Conservation (phyloP, 1,284 basidiomycete genomes). For the Trametes sp. region DNA sequence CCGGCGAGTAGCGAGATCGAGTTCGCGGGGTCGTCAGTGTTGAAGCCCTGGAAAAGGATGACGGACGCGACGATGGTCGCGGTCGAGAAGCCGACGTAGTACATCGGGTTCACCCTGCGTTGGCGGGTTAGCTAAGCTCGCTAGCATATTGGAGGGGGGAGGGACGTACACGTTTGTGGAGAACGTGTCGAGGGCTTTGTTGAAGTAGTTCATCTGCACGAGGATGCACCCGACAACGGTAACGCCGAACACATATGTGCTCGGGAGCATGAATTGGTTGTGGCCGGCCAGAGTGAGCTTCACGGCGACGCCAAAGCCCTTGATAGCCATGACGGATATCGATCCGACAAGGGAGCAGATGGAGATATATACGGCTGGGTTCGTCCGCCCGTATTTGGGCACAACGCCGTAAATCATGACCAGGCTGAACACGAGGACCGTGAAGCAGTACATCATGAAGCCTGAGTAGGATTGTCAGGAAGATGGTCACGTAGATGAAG, state of each 20-base stretch:
- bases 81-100: slow-evolving; percentile 98
- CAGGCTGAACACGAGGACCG: slow-evolving; percentile 82
- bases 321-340: slow-evolving; percentile 93
- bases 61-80: slow-evolving; percentile 95
- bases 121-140: too few species aligned
- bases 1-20: slow-evolving; percentile 88
- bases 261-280: slow-evolving; percentile 95
- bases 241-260: slow-evolving; percentile 94
- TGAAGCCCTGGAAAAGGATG: slow-evolving; percentile 97
- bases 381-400: slow-evolving; percentile 89
- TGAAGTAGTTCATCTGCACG: slow-evolving; percentile 99
- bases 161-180: slow-evolving; percentile 93
- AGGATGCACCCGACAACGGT: slow-evolving; percentile 89
- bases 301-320: slow-evolving; percentile 96
- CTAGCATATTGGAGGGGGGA: not conserved
- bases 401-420: slow-evolving; percentile 90
- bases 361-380: slow-evolving; percentile 93
- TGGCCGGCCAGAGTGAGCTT: slow-evolving; percentile 94
- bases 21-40: slow-evolving; percentile 85
- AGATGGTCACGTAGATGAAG: not conserved
- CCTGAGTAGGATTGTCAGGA: slow-evolving; percentile 52
- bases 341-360: slow-evolving; percentile 93
- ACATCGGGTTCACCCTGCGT: slow-evolving; percentile 93
- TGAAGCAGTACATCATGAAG: slow-evolving; percentile 89
- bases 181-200: slow-evolving; percentile 97